A percentile compares a stretch with the other conserved stretches of the same genome.
phyloP scores from a whole-genome alignment of 257 asterid genomes.

The Knoxia roxburghii region DNA sequence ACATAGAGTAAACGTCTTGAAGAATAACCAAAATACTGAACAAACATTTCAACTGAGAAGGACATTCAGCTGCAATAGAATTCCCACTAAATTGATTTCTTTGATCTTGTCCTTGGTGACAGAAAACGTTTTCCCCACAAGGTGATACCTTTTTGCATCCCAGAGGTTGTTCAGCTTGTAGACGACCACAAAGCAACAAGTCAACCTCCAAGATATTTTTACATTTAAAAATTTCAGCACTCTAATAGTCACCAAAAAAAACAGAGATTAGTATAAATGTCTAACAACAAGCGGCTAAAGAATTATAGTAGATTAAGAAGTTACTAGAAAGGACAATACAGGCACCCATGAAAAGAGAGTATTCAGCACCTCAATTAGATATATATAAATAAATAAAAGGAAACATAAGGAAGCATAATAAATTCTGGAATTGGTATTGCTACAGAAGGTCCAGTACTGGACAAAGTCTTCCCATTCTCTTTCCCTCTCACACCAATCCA shows the following conservation, averaged over 20 bases:
- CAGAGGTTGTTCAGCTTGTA: conserved; percentile 24
- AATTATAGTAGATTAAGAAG: background rate
- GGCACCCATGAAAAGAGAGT: background rate
- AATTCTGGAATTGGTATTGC: background rate
- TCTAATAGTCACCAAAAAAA: conserved; percentile 45
- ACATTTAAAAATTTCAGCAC: conserved; percentile 46
- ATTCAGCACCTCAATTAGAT: background rate
- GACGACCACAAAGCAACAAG: conserved; percentile 35
- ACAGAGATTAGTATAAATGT: conserved; percentile 22
- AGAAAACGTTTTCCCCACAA: conserved; percentile 24
- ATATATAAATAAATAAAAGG: background rate
- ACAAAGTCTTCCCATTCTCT: background rate
- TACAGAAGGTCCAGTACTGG: background rate
- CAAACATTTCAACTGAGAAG: conserved; percentile 37
- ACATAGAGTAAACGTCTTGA: conserved; percentile 53
- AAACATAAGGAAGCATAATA: background rate
- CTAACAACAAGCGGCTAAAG: conserved; percentile 4
- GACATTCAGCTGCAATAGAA: conserved; percentile 30
- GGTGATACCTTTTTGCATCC: conserved; percentile 32
- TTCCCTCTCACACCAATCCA: background rate
- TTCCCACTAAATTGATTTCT: conserved; percentile 23
- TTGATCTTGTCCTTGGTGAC: conserved; percentile 29
- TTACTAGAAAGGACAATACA: background rate
- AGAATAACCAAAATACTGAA: conserved; percentile 62
- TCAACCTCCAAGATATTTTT: conserved; percentile 36